These are phyloP conservation scores for Glycine soja DNA, from an alignment of 306 rosid genomes.

Conservation along the genomic window DNA sequence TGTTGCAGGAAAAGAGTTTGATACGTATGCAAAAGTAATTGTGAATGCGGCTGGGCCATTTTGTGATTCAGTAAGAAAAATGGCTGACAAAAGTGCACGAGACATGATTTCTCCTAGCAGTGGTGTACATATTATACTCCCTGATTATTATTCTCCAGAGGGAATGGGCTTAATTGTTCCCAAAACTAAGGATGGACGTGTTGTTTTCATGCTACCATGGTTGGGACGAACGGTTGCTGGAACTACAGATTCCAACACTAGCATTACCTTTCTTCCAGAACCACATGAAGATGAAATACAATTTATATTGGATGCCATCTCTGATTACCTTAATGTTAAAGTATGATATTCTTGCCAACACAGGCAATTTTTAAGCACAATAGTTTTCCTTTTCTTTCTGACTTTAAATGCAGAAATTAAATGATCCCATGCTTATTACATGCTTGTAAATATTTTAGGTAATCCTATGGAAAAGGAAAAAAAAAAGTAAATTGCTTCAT, in stretches of 20 bases:
- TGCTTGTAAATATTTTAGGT: conserved; percentile 28
- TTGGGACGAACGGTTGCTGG: conserved; percentile 91
- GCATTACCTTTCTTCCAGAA: conserved; percentile 75
- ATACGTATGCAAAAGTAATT: conserved; percentile 80
- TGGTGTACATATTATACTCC: conserved; percentile 84
- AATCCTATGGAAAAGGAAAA: not conserved
- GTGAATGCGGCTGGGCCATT: conserved; percentile 94
- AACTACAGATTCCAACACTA: conserved; percentile 81
- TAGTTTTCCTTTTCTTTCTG: conserved; percentile 1
- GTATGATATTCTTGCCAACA: conserved; percentile 51
- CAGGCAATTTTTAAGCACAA: not conserved
- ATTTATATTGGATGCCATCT: conserved; percentile 80
- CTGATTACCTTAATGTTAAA: conserved; percentile 85
- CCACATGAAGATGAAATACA: conserved; percentile 90
- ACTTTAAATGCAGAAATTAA: not conserved
- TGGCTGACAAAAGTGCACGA: conserved; percentile 68
- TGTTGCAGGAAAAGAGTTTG: conserved; percentile 76
- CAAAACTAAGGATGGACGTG: conserved; percentile 90
- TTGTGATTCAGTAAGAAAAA: conserved; percentile 77
- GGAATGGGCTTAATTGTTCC: conserved; percentile 95
- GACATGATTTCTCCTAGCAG: conserved; percentile 83
- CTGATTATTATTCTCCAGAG: conserved; percentile 90
- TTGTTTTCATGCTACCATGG: conserved; percentile 93
- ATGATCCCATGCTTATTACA: conserved; percentile 3
- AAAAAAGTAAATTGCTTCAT: conserved; percentile 15